Evolutionary conservation across 441 rosid species (phyloP).

Genomic region (Daphne laureola): DNA sequence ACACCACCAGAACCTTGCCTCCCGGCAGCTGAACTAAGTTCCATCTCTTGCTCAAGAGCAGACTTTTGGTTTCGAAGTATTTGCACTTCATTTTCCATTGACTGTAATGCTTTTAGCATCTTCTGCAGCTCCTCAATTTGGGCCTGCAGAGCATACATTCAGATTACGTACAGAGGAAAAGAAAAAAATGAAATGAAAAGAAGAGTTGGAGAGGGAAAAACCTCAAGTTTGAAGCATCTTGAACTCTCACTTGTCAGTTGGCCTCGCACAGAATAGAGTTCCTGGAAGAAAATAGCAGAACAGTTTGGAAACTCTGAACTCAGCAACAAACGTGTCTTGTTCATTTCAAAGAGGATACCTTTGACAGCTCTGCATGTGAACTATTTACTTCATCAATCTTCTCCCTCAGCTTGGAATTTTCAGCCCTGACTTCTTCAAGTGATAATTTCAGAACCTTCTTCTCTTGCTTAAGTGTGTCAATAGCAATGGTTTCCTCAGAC

Average conservation of each 20-base stretch:
- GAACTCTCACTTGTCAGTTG: constrained; percentile 88
- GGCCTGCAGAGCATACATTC: constrained; percentile 40
- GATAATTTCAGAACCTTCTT: constrained; percentile 50
- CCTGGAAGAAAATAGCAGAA: constrained; percentile 28
- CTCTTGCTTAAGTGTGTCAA: constrained; percentile 62
- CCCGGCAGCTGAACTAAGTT: constrained; percentile 32
- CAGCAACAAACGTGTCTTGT: background rate
- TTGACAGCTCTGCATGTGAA: constrained; percentile 66
- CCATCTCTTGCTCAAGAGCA: constrained; percentile 58
- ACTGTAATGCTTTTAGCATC: constrained; percentile 61
- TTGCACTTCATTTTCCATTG: constrained; percentile 76
- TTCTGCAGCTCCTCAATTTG: constrained; percentile 84
- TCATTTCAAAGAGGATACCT: constrained; percentile 28
- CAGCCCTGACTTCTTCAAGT: constrained; percentile 46
- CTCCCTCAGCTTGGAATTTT: constrained; percentile 53
- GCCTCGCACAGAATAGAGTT: constrained; percentile 80
- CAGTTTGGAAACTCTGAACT: constrained; percentile 12
- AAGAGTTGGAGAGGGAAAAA: constrained; percentile 16
- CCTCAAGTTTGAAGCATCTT: constrained; percentile 97
- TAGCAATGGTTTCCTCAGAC: constrained; percentile 31
- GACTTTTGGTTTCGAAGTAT: constrained; percentile 68
- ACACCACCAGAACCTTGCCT: constrained; percentile 82
- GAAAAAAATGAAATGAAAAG: background rate
- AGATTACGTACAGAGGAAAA: background rate
- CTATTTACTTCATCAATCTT: constrained; percentile 63